A percentile compares a stretch with the other conserved stretches of the same genome.
Conservation (phyloP, 2,329 filamentous ascomycete genomes). For the Pseudocercospora vitis region DNA sequence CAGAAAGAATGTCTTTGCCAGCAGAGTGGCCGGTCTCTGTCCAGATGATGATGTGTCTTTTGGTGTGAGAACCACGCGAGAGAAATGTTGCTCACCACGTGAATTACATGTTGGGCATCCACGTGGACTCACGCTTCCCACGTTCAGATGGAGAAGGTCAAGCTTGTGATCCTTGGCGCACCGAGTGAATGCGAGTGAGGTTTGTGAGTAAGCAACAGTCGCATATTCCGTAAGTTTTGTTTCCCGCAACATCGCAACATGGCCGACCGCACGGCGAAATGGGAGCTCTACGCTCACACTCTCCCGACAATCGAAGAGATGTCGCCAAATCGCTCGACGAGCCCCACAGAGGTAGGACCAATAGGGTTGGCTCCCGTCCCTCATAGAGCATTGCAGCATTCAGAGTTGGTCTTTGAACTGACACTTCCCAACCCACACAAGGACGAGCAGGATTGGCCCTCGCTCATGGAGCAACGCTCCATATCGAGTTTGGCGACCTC, state of each 20-base stretch:
- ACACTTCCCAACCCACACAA: background rate
- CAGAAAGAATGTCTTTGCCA: too few species aligned
- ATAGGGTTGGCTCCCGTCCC: background rate
- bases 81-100: too few species aligned
- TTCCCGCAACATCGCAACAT: constrained; percentile 1
- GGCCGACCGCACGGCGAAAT: background rate
- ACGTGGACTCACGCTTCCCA: background rate
- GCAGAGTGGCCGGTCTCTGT: too few species aligned
- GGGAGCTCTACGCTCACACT: background rate
- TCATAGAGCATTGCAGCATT: background rate
- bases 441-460: background rate
- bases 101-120: too few species aligned
- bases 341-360: constrained; percentile 1
- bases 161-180: background rate
- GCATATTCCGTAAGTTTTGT: background rate
- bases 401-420: background rate
- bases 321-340: background rate
- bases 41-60: too few species aligned
- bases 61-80: too few species aligned
- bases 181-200: background rate
- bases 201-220: background rate
- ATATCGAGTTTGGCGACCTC: constrained; percentile 10
- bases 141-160: background rate
- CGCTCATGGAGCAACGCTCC: background rate
- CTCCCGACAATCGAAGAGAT: background rate